Conservation (phyloP, 2,329 filamentous ascomycete genomes). For the Thelonectria blattea region DNA sequence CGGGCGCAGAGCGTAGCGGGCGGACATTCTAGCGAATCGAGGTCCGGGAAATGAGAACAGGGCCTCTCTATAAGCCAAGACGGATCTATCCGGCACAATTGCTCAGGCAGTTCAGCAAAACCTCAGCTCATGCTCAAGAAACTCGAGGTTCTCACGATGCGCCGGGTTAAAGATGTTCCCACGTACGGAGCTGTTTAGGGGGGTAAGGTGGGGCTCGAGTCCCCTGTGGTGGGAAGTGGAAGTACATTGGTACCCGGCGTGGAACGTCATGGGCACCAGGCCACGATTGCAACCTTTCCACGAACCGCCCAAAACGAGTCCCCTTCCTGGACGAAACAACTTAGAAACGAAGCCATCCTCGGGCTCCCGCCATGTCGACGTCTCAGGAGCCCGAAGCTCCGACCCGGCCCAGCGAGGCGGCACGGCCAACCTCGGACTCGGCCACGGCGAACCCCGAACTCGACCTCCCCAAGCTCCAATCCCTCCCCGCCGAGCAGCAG, state of each 20-base stretch:
- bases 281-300: constrained; percentile 23
- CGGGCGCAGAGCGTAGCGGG: constrained; percentile 21
- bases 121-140: not conserved
- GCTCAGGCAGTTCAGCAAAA: not conserved
- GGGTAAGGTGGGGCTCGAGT: constrained; percentile 21
- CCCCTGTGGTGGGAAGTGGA: not conserved
- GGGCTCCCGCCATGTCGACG: constrained; percentile 46
- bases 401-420: constrained; percentile 37
- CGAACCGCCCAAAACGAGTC: not conserved
- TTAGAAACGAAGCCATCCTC: constrained; percentile 13
- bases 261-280: constrained; percentile 32
- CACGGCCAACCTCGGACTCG: constrained; percentile 44
- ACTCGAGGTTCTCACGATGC: constrained; percentile 22
- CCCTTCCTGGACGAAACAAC: constrained; percentile 20
- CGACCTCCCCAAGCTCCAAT: constrained; percentile 86
- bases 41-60: not conserved
- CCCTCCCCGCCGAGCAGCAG: constrained; percentile 91
- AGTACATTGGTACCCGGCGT: constrained; percentile 21
- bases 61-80: not conserved
- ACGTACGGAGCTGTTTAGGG: constrained; percentile 11
- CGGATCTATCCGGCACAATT: not conserved
- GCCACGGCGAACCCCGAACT: constrained; percentile 73
- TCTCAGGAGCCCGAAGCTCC: constrained; percentile 45
- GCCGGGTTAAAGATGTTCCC: constrained; percentile 43
- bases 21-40: constrained; percentile 23